phyloP scores from a whole-genome alignment of 2,329 filamentous ascomycete species.

The Neonectria coccinea region DNA sequence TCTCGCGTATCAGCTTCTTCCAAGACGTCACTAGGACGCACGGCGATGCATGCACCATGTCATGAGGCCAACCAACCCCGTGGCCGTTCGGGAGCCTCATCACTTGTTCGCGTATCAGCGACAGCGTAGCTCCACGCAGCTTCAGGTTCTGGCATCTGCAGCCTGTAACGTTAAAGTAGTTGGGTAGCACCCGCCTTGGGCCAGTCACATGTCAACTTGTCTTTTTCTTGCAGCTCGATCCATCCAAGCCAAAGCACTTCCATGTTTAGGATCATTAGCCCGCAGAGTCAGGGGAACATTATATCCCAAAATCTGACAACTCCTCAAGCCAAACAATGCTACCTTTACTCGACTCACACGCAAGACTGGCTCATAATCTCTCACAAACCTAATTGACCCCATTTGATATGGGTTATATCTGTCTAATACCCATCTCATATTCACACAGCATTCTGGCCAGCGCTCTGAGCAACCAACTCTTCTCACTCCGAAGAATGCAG shows the following conservation, averaged over 20 bases:
- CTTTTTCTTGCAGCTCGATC: not conserved
- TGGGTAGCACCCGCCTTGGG: not conserved
- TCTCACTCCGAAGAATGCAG: too few species aligned
- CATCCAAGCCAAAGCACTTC: not conserved
- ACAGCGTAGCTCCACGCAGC: not conserved
- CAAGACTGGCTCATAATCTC: not conserved
- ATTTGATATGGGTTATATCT: not conserved
- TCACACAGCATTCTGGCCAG: not conserved
- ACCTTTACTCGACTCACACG: not conserved
- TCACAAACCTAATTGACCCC: not conserved
- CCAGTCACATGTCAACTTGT: not conserved
- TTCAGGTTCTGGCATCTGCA: not conserved
- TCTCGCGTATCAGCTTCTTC: not conserved
- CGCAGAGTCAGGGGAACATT: not conserved
- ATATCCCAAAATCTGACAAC: not conserved
- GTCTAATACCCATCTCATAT: not conserved
- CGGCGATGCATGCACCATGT: constrained; percentile 6
- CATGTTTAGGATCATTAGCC: not conserved
- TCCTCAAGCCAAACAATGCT: not conserved
- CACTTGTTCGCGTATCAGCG: not conserved
- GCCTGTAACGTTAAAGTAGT: not conserved
- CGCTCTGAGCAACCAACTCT: too few species aligned
- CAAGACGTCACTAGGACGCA: constrained; percentile 7
- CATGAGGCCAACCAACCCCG: constrained; percentile 11
- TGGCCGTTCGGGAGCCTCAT: constrained; percentile 4